These are phyloP conservation scores for Polytolypa hystricis DNA, from an alignment of 2,329 filamentous ascomycete genomes.

Conservation along the genomic window DNA sequence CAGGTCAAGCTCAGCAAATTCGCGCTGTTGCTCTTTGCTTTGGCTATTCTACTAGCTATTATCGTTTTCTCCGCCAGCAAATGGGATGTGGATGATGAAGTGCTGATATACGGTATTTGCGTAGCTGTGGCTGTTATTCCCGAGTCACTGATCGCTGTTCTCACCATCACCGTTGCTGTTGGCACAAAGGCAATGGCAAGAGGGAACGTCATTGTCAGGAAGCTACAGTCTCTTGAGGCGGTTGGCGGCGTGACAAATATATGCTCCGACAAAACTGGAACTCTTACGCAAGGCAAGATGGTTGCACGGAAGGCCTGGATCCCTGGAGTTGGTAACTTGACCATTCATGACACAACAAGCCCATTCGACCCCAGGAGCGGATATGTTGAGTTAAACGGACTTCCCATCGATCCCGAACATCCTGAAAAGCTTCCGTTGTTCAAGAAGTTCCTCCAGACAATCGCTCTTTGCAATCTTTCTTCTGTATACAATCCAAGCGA, in stretches of 20 bases:
- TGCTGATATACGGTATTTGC: slow-evolving; percentile 49
- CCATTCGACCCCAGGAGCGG: slow-evolving; percentile 43
- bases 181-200: slow-evolving; percentile 44
- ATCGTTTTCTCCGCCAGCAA: slow-evolving; percentile 53
- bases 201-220: slow-evolving; percentile 42
- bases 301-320: slow-evolving; percentile 43
- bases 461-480: slow-evolving; percentile 50
- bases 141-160: slow-evolving; percentile 47
- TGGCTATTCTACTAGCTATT: slow-evolving; percentile 52
- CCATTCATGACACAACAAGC: slow-evolving; percentile 38
- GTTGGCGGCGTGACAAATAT: slow-evolving; percentile 46
- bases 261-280: slow-evolving; percentile 41
- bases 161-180: slow-evolving; percentile 52
- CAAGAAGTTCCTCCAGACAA: slow-evolving; percentile 43
- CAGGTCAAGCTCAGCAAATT: slow-evolving; percentile 55
- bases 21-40: slow-evolving; percentile 49
- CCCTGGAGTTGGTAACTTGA: slow-evolving; percentile 39
- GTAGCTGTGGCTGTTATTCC: slow-evolving; percentile 45
- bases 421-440: slow-evolving; percentile 18
- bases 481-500: slow-evolving; percentile 37
- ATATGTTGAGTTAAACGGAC: slow-evolving; percentile 10
- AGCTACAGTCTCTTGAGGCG: slow-evolving; percentile 42
- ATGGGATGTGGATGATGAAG: slow-evolving; percentile 39
- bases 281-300: slow-evolving; percentile 48
- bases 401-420: slow-evolving; percentile 6